phyloP scores from a whole-genome alignment of 148 eudicot species.

The Rheum nobile region DNA sequence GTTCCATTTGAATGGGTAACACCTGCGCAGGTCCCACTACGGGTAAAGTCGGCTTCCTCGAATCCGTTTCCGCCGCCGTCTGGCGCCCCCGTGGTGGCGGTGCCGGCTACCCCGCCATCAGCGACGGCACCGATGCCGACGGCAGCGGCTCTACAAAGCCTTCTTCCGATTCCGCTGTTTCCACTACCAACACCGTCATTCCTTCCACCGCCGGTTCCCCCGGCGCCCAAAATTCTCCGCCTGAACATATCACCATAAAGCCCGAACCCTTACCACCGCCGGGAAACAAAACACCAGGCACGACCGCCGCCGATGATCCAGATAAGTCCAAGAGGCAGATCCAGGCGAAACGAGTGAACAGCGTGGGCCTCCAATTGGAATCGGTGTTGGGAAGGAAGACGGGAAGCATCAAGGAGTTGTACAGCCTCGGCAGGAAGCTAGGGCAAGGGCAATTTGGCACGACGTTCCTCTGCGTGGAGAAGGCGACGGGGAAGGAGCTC shows the following conservation, averaged over 20 bases:
- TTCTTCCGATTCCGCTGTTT: neutral
- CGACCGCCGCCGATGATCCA: neutral
- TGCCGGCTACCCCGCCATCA: constrained; percentile 11
- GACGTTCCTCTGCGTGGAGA: constrained; percentile 15
- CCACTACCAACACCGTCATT: neutral
- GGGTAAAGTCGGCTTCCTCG: constrained; percentile 23
- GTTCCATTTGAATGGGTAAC: constrained; percentile 27
- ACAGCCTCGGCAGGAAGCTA: constrained; percentile 8
- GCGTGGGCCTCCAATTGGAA: constrained; percentile 21
- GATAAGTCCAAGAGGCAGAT: neutral
- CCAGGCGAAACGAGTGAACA: constrained; percentile 15
- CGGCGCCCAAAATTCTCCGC: constrained; percentile 2
- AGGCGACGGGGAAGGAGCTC: constrained; percentile 10
- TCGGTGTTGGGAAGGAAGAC: constrained; percentile 24
- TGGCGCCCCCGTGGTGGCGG: constrained; percentile 20
- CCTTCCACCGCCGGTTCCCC: neutral
- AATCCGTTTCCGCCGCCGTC: constrained; percentile 36
- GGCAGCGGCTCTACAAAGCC: neutral
- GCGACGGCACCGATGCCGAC: neutral
- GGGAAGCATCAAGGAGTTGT: constrained; percentile 5
- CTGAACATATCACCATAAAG: neutral
- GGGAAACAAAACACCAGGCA: neutral
- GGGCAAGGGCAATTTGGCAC: constrained; percentile 18
- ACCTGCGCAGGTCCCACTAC: constrained; percentile 19
- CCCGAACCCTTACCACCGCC: constrained; percentile 2